Percentiles rank a stretch among this genome's conserved stretches.
phyloP scores from a whole-genome alignment of 2,329 filamentous ascomycete species.

The Colletotrichum destructivum region DNA sequence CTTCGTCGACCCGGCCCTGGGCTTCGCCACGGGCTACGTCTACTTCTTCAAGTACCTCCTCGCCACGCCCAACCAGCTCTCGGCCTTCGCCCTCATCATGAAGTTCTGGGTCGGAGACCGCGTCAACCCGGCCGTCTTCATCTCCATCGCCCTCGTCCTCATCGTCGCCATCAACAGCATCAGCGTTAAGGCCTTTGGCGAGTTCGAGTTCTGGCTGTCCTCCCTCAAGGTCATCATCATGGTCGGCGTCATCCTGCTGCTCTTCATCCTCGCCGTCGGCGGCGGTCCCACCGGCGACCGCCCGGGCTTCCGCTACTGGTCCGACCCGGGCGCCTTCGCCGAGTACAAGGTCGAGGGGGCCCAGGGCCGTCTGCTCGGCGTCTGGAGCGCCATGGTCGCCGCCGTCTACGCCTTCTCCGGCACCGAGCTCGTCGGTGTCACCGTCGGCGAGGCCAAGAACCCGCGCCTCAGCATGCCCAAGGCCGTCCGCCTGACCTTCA shows the following conservation, averaged over 20 bases:
- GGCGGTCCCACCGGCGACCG: conserved; percentile 55
- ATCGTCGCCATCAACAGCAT: conserved; percentile 62
- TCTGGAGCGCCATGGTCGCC: conserved; percentile 56
- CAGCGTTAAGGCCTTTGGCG: conserved; percentile 53
- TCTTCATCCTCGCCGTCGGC: conserved; percentile 57
- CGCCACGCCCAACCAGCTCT: conserved; percentile 56
- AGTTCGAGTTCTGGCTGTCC: conserved; percentile 62
- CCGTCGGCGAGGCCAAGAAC: conserved; percentile 78
- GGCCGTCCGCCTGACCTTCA: conserved; percentile 79
- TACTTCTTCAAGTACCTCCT: conserved; percentile 38
- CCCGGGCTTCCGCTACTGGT: conserved; percentile 62
- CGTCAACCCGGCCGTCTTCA: conserved; percentile 37
- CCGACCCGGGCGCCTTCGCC: conserved; percentile 59
- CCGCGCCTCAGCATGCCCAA: conserved; percentile 76
- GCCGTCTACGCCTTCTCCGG: conserved; percentile 61
- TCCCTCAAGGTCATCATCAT: conserved; percentile 62
- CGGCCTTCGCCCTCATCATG: conserved; percentile 52
- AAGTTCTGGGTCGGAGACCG: conserved; percentile 34
- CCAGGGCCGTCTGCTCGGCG: conserved; percentile 56
- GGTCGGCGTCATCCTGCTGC: conserved; percentile 55
- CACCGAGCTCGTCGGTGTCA: conserved; percentile 78
- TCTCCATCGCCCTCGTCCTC: conserved; percentile 38
- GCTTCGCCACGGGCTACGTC: conserved; percentile 33
- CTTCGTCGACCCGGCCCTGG: conserved; percentile 65
- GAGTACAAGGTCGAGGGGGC: conserved; percentile 52